Conservation (phyloP, 2,329 filamentous ascomycete species). For the Hortaea sp. region DNA sequence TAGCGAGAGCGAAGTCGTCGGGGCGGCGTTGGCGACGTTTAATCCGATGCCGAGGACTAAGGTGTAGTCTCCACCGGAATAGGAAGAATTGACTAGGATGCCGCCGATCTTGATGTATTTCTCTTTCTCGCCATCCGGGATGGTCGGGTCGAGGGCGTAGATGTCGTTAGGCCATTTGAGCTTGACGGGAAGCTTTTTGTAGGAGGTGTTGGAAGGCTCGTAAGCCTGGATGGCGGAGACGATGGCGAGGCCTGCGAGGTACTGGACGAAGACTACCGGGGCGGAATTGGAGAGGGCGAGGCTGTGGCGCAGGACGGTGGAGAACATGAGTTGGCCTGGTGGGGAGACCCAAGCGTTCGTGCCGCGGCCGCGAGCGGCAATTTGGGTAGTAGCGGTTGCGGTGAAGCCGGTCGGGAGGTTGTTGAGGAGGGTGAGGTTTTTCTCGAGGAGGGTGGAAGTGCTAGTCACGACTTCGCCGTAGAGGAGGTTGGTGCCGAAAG, state of each 20-base stretch:
- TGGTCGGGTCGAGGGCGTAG: conserved; percentile 29
- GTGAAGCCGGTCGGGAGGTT: conserved; percentile 79
- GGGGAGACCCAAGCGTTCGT: conserved; percentile 93
- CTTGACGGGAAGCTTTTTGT: conserved; percentile 65
- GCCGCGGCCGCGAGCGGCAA: conserved; percentile 79
- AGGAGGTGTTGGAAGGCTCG: conserved; percentile 48
- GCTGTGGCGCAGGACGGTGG: conserved; percentile 75
- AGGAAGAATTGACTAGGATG: conserved; percentile 82
- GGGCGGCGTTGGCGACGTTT: conserved; percentile 80
- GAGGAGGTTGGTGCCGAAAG: conserved; percentile 68
- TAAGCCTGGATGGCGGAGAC: conserved; percentile 76
- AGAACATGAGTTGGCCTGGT: conserved; percentile 76
- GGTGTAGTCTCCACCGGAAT: conserved; percentile 66
- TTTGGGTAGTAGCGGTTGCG: conserved; percentile 72
- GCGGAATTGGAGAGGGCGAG: conserved; percentile 58
- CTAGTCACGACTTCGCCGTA: conserved; percentile 91
- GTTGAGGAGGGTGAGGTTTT: conserved; percentile 72
- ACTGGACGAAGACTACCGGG: conserved; percentile 88
- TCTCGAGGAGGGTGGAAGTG: conserved; percentile 87
- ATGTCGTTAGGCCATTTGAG: conserved; percentile 99
- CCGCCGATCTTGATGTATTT: conserved; percentile 90
- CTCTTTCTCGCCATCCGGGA: conserved; percentile 54
- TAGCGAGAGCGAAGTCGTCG: conserved; percentile 77
- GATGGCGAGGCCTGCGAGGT: conserved; percentile 79
- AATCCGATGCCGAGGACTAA: conserved; percentile 74